These are phyloP conservation scores for Hericium erinaceus DNA, from an alignment of 768 basidiomycete species.

Conservation along the genomic window DNA sequence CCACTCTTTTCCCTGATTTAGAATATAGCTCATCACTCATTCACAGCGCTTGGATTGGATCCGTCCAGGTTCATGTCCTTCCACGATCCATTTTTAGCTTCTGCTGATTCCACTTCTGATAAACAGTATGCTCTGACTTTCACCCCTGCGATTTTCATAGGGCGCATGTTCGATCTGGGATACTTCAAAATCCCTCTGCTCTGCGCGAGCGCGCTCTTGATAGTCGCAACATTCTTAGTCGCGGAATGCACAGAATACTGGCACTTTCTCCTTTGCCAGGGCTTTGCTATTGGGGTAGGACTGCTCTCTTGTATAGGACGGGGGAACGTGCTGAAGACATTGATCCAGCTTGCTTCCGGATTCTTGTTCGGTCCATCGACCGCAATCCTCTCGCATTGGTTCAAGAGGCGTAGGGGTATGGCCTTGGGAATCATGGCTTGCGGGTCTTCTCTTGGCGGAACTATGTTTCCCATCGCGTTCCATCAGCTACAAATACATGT, in stretches of 20 bases:
- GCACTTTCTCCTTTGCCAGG: slow-evolving; percentile 74
- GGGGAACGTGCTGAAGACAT: not conserved
- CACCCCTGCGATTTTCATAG: slow-evolving; percentile 51
- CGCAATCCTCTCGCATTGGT: slow-evolving; percentile 65
- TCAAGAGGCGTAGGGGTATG: slow-evolving; percentile 44
- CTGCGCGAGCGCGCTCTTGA: slow-evolving; percentile 37
- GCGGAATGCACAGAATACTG: slow-evolving; percentile 68
- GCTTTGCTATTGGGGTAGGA: slow-evolving; percentile 54
- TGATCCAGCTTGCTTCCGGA: slow-evolving; percentile 27
- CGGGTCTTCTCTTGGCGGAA: slow-evolving; percentile 64
- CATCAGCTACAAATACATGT: slow-evolving; percentile 44
- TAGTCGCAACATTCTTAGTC: slow-evolving; percentile 52
- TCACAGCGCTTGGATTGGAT: slow-evolving; percentile 71
- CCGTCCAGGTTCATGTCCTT: slow-evolving; percentile 42
- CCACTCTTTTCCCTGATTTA: not conserved
- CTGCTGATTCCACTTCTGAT: not conserved
- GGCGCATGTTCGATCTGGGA: slow-evolving; percentile 68
- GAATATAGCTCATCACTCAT: not conserved
- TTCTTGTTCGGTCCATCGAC: slow-evolving; percentile 54
- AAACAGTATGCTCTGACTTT: slow-evolving; percentile 53
- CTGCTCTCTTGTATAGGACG: not conserved
- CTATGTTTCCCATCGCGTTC: slow-evolving; percentile 52
- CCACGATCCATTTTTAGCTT: not conserved
- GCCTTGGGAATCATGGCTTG: slow-evolving; percentile 56
- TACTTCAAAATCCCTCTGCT: slow-evolving; percentile 46